A percentile compares a stretch with the other conserved stretches of the same genome.
Conservation (phyloP, 2,329 filamentous ascomycete genomes). For the Colletotrichum melonis region DNA sequence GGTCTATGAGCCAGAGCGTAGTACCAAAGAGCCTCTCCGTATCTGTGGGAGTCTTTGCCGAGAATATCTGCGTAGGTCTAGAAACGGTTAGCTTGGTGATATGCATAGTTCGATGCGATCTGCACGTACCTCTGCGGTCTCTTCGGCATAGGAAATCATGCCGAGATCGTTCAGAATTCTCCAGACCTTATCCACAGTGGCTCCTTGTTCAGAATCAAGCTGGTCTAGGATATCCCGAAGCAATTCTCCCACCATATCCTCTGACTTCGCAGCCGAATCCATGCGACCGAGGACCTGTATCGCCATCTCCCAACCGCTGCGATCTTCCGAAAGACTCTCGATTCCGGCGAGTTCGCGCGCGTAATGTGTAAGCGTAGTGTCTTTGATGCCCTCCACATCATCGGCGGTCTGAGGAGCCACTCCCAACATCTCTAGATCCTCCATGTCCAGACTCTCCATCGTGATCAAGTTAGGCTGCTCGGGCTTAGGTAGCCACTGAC, state of each 20-base stretch:
- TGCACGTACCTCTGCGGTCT: constrained; percentile 79
- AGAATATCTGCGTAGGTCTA: constrained; percentile 87
- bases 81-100: constrained; percentile 39
- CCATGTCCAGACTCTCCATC: constrained; percentile 79
- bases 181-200: constrained; percentile 85
- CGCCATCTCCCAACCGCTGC: constrained; percentile 90
- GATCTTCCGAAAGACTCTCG: constrained; percentile 58
- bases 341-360: constrained; percentile 73
- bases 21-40: constrained; percentile 89
- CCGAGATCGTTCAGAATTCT: constrained; percentile 81
- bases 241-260: constrained; percentile 79
- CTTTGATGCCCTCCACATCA: constrained; percentile 76
- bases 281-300: constrained; percentile 85
- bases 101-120: not conserved
- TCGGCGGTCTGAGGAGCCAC: constrained; percentile 69
- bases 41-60: constrained; percentile 77
- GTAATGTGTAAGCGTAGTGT: constrained; percentile 82
- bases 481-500: constrained; percentile 80
- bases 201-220: constrained; percentile 73
- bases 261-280: constrained; percentile 77
- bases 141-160: constrained; percentile 81
- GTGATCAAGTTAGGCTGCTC: constrained; percentile 63
- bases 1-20: constrained; percentile 86
- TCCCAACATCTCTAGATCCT: constrained; percentile 86
- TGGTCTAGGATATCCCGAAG: constrained; percentile 73